Evolutionary conservation across 495 filamentous ascomycete species (phyloP).

Genomic region (Aspergillus egyptiacus): DNA sequence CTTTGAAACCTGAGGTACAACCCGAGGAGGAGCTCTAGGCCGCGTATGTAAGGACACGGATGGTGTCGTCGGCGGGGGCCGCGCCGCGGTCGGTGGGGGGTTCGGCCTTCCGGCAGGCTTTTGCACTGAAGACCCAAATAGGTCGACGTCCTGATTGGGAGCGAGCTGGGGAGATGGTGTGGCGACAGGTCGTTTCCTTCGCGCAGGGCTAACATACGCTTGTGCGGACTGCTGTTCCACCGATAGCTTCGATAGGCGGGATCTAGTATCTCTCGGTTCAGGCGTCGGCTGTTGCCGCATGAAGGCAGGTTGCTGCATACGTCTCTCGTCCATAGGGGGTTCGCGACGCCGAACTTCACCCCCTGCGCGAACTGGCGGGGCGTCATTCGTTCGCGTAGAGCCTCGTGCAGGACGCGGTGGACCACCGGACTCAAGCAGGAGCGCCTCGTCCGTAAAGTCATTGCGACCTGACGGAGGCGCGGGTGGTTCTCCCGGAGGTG

Average conservation of each 20-base stretch:
- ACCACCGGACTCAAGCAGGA: slow-evolving; percentile 70
- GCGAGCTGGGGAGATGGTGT: slow-evolving; percentile 28
- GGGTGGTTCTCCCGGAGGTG: slow-evolving; percentile 19
- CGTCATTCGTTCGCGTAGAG: slow-evolving; percentile 19
- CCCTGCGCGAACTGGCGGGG: slow-evolving; percentile 17
- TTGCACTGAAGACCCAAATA: slow-evolving; percentile 47
- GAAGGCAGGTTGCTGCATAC: slow-evolving; percentile 30
- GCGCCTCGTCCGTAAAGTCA: slow-evolving; percentile 75
- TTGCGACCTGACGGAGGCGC: slow-evolving; percentile 24
- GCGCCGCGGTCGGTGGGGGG: slow-evolving; percentile 25
- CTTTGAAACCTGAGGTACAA: slow-evolving; percentile 61
- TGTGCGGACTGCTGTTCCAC: slow-evolving; percentile 77
- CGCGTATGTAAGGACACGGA: slow-evolving; percentile 38
- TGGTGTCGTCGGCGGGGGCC: slow-evolving; percentile 23
- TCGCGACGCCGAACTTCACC: slow-evolving; percentile 37
- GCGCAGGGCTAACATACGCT: slow-evolving; percentile 84
- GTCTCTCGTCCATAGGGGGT: slow-evolving; percentile 29
- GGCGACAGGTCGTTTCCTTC: slow-evolving; percentile 62
- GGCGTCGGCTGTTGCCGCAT: slow-evolving; percentile 35
- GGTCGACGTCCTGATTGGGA: slow-evolving; percentile 48
- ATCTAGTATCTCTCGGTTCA: slow-evolving; percentile 46
- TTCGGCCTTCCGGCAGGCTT: slow-evolving; percentile 25
- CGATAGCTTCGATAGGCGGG: slow-evolving; percentile 60
- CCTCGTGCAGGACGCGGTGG: slow-evolving; percentile 33
- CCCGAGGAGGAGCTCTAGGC: slow-evolving; percentile 50